These are phyloP conservation scores for Trichoderma afroharzianum DNA, from an alignment of 2,329 filamentous ascomycete genomes.

Conservation along the genomic window DNA sequence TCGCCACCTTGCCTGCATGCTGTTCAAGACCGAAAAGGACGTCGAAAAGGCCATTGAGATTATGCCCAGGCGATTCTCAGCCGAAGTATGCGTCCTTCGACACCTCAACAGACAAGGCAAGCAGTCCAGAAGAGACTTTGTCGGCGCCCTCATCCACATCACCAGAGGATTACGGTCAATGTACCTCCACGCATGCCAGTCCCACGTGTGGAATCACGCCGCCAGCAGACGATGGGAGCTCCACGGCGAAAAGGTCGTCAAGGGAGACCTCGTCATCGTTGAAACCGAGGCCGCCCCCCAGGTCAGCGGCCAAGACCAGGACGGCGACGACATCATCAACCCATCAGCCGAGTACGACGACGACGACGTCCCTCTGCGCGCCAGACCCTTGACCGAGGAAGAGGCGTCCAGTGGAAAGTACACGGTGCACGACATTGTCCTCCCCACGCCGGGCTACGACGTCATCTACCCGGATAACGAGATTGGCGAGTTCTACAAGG, in stretches of 20 bases:
- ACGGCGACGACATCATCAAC: slow-evolving; percentile 46
- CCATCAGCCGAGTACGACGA: slow-evolving; percentile 36
- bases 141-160: slow-evolving; percentile 77
- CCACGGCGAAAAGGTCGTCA: slow-evolving; percentile 69
- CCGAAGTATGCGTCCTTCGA: slow-evolving; percentile 74
- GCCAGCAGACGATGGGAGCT: slow-evolving; percentile 76
- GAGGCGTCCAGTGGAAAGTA: slow-evolving; percentile 75
- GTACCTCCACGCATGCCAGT: slow-evolving; percentile 97
- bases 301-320: slow-evolving; percentile 59
- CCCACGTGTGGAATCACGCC: slow-evolving; percentile 86
- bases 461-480: slow-evolving; percentile 81
- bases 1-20: slow-evolving; percentile 73
- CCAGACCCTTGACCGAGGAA: slow-evolving; percentile 68
- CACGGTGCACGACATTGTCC: slow-evolving; percentile 80
- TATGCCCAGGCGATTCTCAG: slow-evolving; percentile 77
- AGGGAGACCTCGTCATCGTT: slow-evolving; percentile 77
- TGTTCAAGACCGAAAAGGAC: slow-evolving; percentile 63
- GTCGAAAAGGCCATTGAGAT: slow-evolving; percentile 58
- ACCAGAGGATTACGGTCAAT: slow-evolving; percentile 81
- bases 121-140: slow-evolving; percentile 61
- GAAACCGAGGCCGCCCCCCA: slow-evolving; percentile 32
- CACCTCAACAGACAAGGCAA: slow-evolving; percentile 58
- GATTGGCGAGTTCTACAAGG: slow-evolving; percentile 76
- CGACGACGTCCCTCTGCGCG: slow-evolving; percentile 49
- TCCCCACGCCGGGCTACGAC: slow-evolving; percentile 90